Percentiles rank a stretch among this genome's conserved stretches.
Conservation (phyloP, 345 rosid genomes). For the Syzygium oleosum region DNA sequence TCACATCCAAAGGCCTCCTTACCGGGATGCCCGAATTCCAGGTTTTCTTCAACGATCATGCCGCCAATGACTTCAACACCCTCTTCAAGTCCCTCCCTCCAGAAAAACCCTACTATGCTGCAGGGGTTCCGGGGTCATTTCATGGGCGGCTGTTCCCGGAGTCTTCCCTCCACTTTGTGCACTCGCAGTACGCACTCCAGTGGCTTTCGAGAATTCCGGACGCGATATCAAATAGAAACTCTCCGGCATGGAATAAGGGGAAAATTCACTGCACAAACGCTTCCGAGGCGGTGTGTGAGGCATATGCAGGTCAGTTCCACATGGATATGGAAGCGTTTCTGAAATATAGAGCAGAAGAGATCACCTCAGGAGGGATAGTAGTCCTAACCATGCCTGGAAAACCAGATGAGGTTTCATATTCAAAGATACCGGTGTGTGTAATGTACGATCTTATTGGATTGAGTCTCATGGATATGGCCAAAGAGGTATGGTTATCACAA, state of each 20-base stretch:
- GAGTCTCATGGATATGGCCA: slow-evolving; percentile 30
- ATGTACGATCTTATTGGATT: slow-evolving; percentile 17
- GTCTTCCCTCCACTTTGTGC: slow-evolving; percentile 21
- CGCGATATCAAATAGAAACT: background rate
- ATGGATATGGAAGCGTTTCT: slow-evolving; percentile 27
- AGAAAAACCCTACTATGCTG: background rate
- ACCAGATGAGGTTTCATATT: slow-evolving; percentile 14
- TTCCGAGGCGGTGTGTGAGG: slow-evolving; percentile 14
- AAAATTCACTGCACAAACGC: slow-evolving; percentile 26
- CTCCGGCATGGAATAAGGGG: slow-evolving; percentile 31
- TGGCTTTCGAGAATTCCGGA: background rate
- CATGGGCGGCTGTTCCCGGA: slow-evolving; percentile 11
- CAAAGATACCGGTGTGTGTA: background rate
- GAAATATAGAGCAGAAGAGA: slow-evolving; percentile 29
- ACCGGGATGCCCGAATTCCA: slow-evolving; percentile 27
- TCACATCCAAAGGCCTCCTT: slow-evolving; percentile 1
- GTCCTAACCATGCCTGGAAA: slow-evolving; percentile 19
- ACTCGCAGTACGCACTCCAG: background rate
- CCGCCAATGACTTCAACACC: slow-evolving; percentile 34
- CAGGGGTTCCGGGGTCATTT: slow-evolving; percentile 2
- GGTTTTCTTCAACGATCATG: slow-evolving; percentile 19
- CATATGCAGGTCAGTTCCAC: slow-evolving; percentile 20
- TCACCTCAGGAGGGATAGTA: slow-evolving; percentile 22
- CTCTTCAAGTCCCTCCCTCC: background rate
- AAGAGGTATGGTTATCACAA: slow-evolving; percentile 13